These are phyloP conservation scores for Exophiala dermatitidis DNA, from an alignment of 2,329 filamentous ascomycete genomes.

Conservation along the genomic window DNA sequence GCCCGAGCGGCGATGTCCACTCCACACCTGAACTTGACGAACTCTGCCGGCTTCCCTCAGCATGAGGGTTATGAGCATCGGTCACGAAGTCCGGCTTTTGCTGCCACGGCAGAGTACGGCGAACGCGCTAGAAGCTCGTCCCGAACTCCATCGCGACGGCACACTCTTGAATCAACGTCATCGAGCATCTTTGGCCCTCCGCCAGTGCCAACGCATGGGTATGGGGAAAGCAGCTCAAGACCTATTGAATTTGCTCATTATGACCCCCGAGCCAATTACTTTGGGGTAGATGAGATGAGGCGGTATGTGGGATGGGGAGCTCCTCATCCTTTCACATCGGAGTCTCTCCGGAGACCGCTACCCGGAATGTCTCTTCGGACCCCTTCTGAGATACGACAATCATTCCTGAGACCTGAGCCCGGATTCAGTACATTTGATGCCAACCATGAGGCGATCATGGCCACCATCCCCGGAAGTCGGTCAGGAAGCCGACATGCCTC, in stretches of 20 bases:
- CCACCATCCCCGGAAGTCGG: slow-evolving; percentile 25
- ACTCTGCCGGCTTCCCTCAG: slow-evolving; percentile 3
- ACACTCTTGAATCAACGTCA: slow-evolving; percentile 20
- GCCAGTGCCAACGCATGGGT: slow-evolving; percentile 13
- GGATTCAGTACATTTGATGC: slow-evolving; percentile 26
- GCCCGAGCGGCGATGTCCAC: slow-evolving; percentile 12
- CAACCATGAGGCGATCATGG: slow-evolving; percentile 27
- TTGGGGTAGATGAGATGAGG: slow-evolving; percentile 16
- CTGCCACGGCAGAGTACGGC: slow-evolving; percentile 13
- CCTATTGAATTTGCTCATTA: slow-evolving; percentile 17
- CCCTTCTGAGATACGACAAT: slow-evolving; percentile 15
- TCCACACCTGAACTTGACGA: slow-evolving; percentile 13
- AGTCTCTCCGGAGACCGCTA: slow-evolving; percentile 11
- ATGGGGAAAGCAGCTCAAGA: slow-evolving; percentile 13
- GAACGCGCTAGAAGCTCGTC: slow-evolving; percentile 19
- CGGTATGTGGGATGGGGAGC: slow-evolving; percentile 11
- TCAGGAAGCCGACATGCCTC: slow-evolving; percentile 25
- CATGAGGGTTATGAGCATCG: slow-evolving; percentile 13
- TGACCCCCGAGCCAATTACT: slow-evolving; percentile 15
- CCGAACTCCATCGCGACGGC: slow-evolving; percentile 22
- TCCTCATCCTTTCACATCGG: slow-evolving; percentile 8
- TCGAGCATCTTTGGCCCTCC: slow-evolving; percentile 13
- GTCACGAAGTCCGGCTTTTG: slow-evolving; percentile 17
- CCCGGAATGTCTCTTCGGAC: slow-evolving; percentile 16
- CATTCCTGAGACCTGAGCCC: slow-evolving; percentile 23